Conservation (phyloP, 192 early-diverging fungal genomes). For the Backusella luteola region DNA sequence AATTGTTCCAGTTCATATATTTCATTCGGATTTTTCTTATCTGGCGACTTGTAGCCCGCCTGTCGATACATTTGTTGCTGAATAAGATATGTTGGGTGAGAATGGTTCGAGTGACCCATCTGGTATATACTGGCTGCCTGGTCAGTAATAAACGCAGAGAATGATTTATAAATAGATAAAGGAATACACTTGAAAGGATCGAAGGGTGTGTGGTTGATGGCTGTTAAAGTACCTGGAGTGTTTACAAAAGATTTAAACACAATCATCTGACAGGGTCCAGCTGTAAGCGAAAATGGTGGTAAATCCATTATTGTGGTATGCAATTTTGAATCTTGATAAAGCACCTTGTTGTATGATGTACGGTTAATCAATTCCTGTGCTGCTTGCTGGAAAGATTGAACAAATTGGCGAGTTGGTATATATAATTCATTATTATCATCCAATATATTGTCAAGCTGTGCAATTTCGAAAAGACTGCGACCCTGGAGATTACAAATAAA, state of each 20-base stretch:
- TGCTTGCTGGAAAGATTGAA: constrained; percentile 1
- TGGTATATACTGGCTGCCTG: constrained; percentile 15
- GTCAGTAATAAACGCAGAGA: constrained; percentile 17
- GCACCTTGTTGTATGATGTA: constrained; percentile 10
- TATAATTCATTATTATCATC: not conserved
- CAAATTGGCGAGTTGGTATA: constrained; percentile 6
- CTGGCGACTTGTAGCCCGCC: not conserved
- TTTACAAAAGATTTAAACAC: constrained; percentile 27
- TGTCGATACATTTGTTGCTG: constrained; percentile 15
- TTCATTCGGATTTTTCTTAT: not conserved
- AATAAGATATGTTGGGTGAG: not conserved
- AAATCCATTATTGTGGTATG: constrained; percentile 24
- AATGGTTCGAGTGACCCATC: not conserved
- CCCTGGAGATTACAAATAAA: constrained; percentile 1
- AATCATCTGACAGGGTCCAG: constrained; percentile 27
- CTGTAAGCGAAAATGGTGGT: constrained; percentile 29
- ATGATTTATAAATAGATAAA: constrained; percentile 9
- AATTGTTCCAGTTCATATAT: not conserved
- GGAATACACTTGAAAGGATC: constrained; percentile 23
- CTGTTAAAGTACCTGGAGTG: constrained; percentile 12
- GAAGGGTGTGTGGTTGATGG: constrained; percentile 18
- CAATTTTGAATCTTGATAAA: constrained; percentile 14
- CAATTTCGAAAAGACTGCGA: constrained; percentile 5
- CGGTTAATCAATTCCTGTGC: constrained; percentile 4
- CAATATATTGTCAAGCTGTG: not conserved